A percentile compares a stretch with the other conserved stretches of the same genome.
These are phyloP conservation scores for Pythium folliculosum DNA, from an alignment of 352 stramenopile genomes.

Conservation along the genomic window DNA sequence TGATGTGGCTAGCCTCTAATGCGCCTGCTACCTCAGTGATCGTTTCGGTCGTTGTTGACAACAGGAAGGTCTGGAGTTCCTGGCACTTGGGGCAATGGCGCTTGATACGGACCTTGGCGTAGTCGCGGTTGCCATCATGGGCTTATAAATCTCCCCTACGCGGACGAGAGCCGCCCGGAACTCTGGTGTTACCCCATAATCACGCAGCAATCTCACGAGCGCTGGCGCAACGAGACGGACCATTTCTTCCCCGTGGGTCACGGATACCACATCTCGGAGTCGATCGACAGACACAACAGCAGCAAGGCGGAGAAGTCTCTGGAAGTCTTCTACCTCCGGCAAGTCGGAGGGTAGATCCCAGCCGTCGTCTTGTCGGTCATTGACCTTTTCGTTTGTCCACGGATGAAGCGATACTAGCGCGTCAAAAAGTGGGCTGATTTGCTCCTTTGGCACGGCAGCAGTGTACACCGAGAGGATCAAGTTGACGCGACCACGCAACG, in stretches of 20 bases:
- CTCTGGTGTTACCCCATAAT: too few species aligned
- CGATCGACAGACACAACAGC: not conserved
- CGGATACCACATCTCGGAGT: not conserved
- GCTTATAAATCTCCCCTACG: not conserved
- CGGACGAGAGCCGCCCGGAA: too few species aligned
- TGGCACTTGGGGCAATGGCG: not conserved
- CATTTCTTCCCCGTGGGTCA: not conserved
- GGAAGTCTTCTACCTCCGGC: not conserved
- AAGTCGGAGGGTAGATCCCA: too few species aligned
- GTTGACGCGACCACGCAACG: not conserved
- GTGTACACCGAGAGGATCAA: not conserved
- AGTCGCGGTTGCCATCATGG: not conserved
- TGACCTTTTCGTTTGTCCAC: not conserved
- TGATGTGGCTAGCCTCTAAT: too few species aligned
- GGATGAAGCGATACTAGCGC: not conserved
- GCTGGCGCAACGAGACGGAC: not conserved
- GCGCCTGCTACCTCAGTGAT: not conserved
- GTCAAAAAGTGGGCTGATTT: not conserved
- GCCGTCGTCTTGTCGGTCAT: too few species aligned
- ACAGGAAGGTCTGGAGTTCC: slow-evolving; percentile 7
- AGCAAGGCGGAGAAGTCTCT: too few species aligned
- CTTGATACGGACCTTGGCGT: not conserved
- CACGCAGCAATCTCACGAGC: too few species aligned
- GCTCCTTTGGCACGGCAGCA: too few species aligned
- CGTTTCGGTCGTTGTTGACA: not conserved